A percentile compares a stretch with the other conserved stretches of the same genome.
phyloP scores from a whole-genome alignment of 345 rosid genomes.

The Sisymbrium altissimum region DNA sequence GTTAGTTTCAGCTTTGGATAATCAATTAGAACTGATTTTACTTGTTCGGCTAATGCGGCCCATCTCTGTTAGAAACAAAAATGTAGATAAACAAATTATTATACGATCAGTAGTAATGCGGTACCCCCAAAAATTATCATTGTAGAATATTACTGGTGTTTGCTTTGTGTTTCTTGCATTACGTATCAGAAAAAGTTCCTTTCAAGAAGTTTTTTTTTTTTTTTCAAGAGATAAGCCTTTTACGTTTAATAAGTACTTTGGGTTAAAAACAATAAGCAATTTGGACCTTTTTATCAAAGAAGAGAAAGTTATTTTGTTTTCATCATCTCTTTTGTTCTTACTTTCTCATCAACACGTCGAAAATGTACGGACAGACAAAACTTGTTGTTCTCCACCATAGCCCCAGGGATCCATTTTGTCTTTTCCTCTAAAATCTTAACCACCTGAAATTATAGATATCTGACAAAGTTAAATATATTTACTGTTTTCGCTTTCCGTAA shows the following conservation, averaged over 20 bases:
- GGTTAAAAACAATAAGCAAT: neutral
- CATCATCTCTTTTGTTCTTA: conserved; percentile 23
- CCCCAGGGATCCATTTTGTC: conserved; percentile 72
- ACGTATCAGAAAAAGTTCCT: no score
- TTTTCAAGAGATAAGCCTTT: no score
- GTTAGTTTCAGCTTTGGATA: conserved; percentile 74
- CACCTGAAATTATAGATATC: conserved; percentile 39
- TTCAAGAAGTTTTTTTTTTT: no score
- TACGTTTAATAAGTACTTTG: neutral
- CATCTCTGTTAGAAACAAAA: conserved; percentile 51
- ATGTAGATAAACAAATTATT: neutral
- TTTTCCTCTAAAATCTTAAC: conserved; percentile 50
- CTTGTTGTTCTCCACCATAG: conserved; percentile 86
- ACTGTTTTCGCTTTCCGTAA: neutral
- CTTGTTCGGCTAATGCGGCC: conserved; percentile 61
- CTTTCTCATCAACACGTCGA: conserved; percentile 90
- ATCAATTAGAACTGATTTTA: conserved; percentile 48
- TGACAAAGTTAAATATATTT: neutral
- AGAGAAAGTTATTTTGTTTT: neutral
- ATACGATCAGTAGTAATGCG: neutral
- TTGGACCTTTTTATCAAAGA: neutral
- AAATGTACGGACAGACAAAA: conserved; percentile 93
- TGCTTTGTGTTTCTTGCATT: neutral
- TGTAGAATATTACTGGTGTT: neutral
- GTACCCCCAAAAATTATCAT: neutral